Conservation (phyloP, 129 eudicot species). For the Centella asiatica region DNA sequence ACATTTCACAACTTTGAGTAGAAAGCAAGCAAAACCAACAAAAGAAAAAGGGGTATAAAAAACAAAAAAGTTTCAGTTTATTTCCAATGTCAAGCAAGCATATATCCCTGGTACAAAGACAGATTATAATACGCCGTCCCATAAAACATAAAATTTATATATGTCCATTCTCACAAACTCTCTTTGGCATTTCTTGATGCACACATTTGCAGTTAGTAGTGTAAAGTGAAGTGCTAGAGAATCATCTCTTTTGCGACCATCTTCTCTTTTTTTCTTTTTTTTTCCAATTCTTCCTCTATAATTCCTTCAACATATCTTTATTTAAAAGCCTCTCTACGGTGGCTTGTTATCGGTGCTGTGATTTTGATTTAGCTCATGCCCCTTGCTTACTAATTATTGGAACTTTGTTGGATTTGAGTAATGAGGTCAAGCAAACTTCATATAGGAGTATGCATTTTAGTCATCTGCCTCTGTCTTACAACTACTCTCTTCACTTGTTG, state of each 20-base stretch:
- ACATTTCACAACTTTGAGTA: slow-evolving; percentile 24
- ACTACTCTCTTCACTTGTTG: slow-evolving; percentile 18
- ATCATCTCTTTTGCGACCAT: slow-evolving; percentile 21
- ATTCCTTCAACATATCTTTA: neutral
- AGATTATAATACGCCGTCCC: neutral
- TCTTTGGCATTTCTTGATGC: slow-evolving; percentile 36
- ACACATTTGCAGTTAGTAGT: slow-evolving; percentile 15
- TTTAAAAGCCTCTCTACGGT: slow-evolving; percentile 9
- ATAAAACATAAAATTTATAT: slow-evolving; percentile 15
- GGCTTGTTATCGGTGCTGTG: neutral
- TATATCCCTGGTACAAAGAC: slow-evolving; percentile 24
- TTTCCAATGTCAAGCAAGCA: slow-evolving; percentile 38
- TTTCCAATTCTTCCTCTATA: neutral
- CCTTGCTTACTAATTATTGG: slow-evolving; percentile 8
- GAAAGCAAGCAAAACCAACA: slow-evolving; percentile 40
- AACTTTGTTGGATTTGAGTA: slow-evolving; percentile 5
- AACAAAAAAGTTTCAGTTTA: slow-evolving; percentile 21
- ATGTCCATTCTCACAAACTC: neutral
- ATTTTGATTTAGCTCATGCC: neutral
- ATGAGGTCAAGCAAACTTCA: slow-evolving; percentile 20
- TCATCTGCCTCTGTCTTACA: slow-evolving; percentile 15
- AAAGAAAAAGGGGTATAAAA: slow-evolving; percentile 9
- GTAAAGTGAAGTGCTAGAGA: slow-evolving; percentile 23
- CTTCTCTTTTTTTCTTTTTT: neutral
- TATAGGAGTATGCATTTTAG: slow-evolving; percentile 5